Base-by-base conservation (phyloP, 768 basidiomycete species). In the Boletus edulis region DNA sequence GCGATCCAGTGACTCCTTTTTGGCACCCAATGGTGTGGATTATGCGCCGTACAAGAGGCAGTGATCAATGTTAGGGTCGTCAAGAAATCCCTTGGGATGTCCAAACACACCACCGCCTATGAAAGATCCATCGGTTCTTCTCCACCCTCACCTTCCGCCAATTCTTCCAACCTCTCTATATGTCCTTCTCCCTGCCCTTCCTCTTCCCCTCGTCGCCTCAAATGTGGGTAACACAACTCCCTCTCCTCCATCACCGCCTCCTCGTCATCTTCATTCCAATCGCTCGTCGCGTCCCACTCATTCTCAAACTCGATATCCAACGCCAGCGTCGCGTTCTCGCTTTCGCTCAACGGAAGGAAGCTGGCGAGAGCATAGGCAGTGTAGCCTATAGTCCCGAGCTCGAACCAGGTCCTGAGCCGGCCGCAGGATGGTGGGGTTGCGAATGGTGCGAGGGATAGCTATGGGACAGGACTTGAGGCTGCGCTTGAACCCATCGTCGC, bases 241-340 rank as follows among this genome's bases (percentile, higher is more conserved):
- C 82, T 83, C 69, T 92, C 88, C 62, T 91, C 89, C 20, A 67
- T 69, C 18, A 82, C 82, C 4, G 86, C 87, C 55, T 92, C 89
- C 3, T 86, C 85, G 62, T 92, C 90, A 58, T 92, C 90, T 68
- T 91, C 90, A 68, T 92, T 92, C 89, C 90, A 92, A 72, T 91
- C 89, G 61, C 90, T 91, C 48, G 87, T 90, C 40, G 89, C 83
- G 69, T 92, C 91, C 90, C 91, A 93, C 57, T 89, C 89, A 57
- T 91, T 91, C 63, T 93, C 90, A 62, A 92, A 93, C 68, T 92
- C 89, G 52, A 92, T 87, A 60, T 91, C 91, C 42, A 87, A 72
- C 18, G 84, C 75, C 37, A 85, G 61, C 66, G 88, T 85, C 5
- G 55, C 51, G 5, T 68, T 66, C 39, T 82, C 81, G 42, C 79